Evolutionary conservation across 139 green algal species (phyloP).

Genomic region (Micromonas pusilla): DNA sequence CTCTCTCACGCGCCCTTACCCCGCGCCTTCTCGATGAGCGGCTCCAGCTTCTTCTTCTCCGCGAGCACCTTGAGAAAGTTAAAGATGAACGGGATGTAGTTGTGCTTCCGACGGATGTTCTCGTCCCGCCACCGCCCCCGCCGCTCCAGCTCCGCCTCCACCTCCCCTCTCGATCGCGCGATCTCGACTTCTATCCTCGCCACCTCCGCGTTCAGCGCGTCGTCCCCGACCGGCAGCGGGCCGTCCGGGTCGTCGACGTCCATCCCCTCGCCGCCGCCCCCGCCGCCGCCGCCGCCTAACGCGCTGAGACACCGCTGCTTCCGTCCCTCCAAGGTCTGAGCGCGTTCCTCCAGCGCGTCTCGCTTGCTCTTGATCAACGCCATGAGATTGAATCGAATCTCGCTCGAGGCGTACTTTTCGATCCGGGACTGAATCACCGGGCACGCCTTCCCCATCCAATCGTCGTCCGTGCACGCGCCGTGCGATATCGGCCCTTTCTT

Average conservation of each 20-base stretch:
- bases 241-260: background rate
- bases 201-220: background rate
- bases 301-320: conserved; percentile 12
- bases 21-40: conserved; percentile 47
- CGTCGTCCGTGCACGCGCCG: conserved; percentile 43
- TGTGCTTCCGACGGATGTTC: conserved; percentile 84
- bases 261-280: background rate
- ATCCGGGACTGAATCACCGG: conserved; percentile 73
- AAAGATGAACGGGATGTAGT: conserved; percentile 94
- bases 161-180: background rate
- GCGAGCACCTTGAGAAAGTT: conserved; percentile 80
- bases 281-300: background rate
- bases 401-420: conserved; percentile 67
- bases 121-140: conserved; percentile 69
- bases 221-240: background rate
- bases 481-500: conserved; percentile 82
- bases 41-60: conserved; percentile 64
- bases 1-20: background rate
- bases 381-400: conserved; percentile 98
- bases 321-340: conserved; percentile 20
- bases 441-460: conserved; percentile 67
- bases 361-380: conserved; percentile 67
- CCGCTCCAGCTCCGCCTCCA: conserved; percentile 62
- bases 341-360: conserved; percentile 33
- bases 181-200: conserved; percentile 4